phyloP scores from a whole-genome alignment of 1,284 basidiomycete species.

The Lignosus rhinocerotis region DNA sequence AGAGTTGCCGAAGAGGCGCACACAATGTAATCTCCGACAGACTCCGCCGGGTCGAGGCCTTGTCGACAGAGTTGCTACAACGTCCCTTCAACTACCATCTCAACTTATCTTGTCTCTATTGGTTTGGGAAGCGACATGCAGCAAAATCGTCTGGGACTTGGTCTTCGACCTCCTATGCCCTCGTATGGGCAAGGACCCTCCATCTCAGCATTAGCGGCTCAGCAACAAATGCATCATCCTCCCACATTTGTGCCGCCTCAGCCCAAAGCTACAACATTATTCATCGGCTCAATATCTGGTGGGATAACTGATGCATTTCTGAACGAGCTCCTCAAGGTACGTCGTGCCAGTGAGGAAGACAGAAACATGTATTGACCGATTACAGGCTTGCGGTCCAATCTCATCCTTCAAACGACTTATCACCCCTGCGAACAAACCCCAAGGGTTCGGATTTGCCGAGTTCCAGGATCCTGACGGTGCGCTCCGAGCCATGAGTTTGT shows the following conservation, averaged over 20 bases:
- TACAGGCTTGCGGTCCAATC: slow-evolving; percentile 84
- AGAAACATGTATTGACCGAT: neutral
- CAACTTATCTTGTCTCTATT: neutral
- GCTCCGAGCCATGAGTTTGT: slow-evolving; percentile 74
- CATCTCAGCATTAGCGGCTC: slow-evolving; percentile 82
- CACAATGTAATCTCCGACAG: no score
- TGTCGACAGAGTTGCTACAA: no score
- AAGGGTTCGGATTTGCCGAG: slow-evolving; percentile 94
- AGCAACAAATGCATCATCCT: slow-evolving; percentile 65
- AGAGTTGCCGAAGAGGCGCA: no score
- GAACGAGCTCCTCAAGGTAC: slow-evolving; percentile 74
- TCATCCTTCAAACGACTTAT: slow-evolving; percentile 89
- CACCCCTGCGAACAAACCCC: slow-evolving; percentile 87
- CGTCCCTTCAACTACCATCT: neutral
- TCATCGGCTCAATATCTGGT: slow-evolving; percentile 93
- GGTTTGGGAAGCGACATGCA: slow-evolving; percentile 47
- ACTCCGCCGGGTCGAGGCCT: no score
- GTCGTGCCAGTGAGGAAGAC: slow-evolving; percentile 32
- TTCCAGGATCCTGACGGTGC: slow-evolving; percentile 90
- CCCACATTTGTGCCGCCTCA: slow-evolving; percentile 58
- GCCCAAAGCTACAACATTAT: slow-evolving; percentile 67
- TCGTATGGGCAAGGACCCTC: slow-evolving; percentile 86
- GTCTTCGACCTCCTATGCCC: slow-evolving; percentile 79
- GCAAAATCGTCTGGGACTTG: slow-evolving; percentile 78
- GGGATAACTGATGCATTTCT: slow-evolving; percentile 85